Evolutionary conservation across 805 yeast species (phyloP), one percentile per base, ranked within the genome.

Genomic region (Isabelozyma gotoi): DNA sequence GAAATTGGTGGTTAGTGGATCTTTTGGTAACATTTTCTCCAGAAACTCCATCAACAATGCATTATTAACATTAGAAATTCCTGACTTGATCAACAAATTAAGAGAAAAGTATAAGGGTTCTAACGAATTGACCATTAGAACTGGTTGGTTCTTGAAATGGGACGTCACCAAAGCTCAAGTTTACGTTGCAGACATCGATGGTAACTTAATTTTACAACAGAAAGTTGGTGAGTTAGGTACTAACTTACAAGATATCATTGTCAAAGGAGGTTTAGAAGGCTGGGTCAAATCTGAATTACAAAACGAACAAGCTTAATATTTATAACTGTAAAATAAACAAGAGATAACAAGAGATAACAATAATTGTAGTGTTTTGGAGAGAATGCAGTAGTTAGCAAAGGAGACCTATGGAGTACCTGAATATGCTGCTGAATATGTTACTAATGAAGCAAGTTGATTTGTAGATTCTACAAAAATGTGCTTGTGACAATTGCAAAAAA

Each of bases 21-120:
- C 98, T 1, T 94, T 94, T 61, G 96, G 97, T 59, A 95, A 94
- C 73, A 94, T 92, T 56, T 94, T 94, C 71, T 85, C 91, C 44
- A 81, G 99, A 73, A 94, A 94, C 74, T 83, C 96, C 45, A 94
- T 95, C 67, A 94, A 94, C 76, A 94, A 94, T 63, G 99, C 99
- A 1, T 75, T 94, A 45, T 73, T 94, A 58, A 92, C 98, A 2
- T 76, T 94, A 53, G 98, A 94, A 67, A 86, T 94, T 48, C 99
- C 99, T 33, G 85, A 82, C 12, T 76, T 94, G 59, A 84, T 94
- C 58, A 74, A 81, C 57, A 73, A 81, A 69, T 76, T 94, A 56
- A 80, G 99, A 62, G 82, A 78, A 43, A 78, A 76, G 55, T 91
- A 81, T 66, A 59, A 62, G 15, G 78, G 66, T 34, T 62, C 69